Base-by-base conservation (phyloP, 345 rosid species). In the Dovyalis caffra region DNA sequence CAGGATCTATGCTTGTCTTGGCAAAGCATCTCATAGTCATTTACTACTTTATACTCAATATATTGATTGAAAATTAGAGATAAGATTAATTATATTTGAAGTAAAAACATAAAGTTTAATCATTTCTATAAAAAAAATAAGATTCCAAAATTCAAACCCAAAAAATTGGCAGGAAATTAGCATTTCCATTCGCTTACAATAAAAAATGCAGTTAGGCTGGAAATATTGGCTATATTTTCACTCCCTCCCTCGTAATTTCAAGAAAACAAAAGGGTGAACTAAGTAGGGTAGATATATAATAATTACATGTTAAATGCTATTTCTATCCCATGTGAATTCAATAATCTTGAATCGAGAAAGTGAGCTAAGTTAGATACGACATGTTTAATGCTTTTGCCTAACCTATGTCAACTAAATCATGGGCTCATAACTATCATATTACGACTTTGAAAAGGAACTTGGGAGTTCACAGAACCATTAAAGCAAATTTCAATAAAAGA, bases 1-100 rank as follows among this genome's bases (percentile, higher is more conserved):
- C 64, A 53, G 63, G 77, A 64, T 74, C 71, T 53, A 72, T 29
- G 28, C 56, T 40, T 60, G 2, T 60, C 16, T 35, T 6, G 38
- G 34, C 4, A 28, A 68, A 43, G n/a, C 11, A 12, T 28, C 66
- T 20, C 14, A 16, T 20, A 3, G 4, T 45, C 51, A 45, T 16
- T n/a, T n/a, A n/a, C n/a, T n/a, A n/a, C n/a, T n/a, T n/a, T n/a
- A n/a, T n/a, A n/a, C n/a, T n/a, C n/a, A n/a, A n/a, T n/a, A n/a
- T n/a, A n/a, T n/a, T n/a, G n/a, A n/a, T n/a, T n/a, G n/a, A n/a
- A n/a, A n/a, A n/a, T n/a, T n/a, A n/a, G n/a, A n/a, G n/a, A n/a
- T n/a, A n/a, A n/a, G n/a, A n/a, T n/a, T n/a, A n/a, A n/a, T n/a
- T n/a, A n/a, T n/a, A n/a, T n/a, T n/a, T n/a, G n/a, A n/a, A n/a